Percentiles rank a stretch among this genome's conserved stretches.
These are phyloP conservation scores for Chytriomyces hyalinus DNA, from an alignment of 192 early-diverging fungal species.

Conservation along the genomic window DNA sequence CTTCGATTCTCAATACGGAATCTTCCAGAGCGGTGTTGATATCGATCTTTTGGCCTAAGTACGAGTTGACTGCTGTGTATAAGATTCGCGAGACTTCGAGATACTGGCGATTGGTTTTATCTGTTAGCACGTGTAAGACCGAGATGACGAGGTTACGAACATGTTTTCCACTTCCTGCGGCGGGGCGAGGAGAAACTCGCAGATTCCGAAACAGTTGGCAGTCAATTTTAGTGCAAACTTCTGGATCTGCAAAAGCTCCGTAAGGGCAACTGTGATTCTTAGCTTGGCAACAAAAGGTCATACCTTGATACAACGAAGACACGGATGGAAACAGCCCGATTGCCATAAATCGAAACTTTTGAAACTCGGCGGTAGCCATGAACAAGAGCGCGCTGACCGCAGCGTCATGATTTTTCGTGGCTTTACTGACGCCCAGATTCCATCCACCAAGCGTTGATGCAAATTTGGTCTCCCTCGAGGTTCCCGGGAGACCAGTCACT, in stretches of 20 bases:
- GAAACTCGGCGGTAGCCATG: constrained; percentile 23
- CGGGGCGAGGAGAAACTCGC: constrained; percentile 28
- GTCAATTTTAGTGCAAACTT: constrained; percentile 25
- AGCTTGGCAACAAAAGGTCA: background rate
- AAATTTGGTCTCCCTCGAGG: background rate
- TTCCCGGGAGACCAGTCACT: background rate
- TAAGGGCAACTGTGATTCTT: background rate
- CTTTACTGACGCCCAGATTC: constrained; percentile 38
- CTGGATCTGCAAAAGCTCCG: constrained; percentile 16
- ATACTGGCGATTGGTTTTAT: background rate
- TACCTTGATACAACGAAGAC: constrained; percentile 28
- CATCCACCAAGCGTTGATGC: constrained; percentile 39
- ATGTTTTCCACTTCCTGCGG: background rate
- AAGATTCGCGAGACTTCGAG: constrained; percentile 18
- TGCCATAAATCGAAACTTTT: constrained; percentile 13
- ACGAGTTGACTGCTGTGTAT: constrained; percentile 20
- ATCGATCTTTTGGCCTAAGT: constrained; percentile 2
- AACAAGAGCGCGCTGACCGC: constrained; percentile 13
- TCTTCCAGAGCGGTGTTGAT: background rate
- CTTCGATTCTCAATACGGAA: background rate
- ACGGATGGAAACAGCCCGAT: constrained; percentile 28
- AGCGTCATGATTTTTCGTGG: constrained; percentile 18
- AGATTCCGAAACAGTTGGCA: constrained; percentile 25
- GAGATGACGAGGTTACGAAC: background rate
- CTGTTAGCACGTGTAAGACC: no score